These are phyloP conservation scores for Aspergillus bridgeri DNA, from an alignment of 495 filamentous ascomycete genomes.

Conservation along the genomic window DNA sequence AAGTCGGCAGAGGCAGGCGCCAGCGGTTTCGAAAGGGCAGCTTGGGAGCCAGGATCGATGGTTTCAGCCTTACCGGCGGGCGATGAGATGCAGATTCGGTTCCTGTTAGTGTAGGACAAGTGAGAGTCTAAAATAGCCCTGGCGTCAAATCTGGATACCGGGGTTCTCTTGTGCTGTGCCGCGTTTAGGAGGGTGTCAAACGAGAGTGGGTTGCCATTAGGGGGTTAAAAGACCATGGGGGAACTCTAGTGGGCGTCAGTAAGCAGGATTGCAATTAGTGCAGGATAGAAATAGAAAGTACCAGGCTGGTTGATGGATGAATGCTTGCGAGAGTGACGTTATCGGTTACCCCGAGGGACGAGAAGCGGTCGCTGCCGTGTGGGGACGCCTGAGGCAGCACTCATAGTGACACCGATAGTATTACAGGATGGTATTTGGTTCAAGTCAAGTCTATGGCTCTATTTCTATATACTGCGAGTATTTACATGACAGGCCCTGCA, in stretches of 20 bases:
- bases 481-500: background rate
- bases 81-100: background rate
- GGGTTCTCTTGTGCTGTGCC: background rate
- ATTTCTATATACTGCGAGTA: background rate
- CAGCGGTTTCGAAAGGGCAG: conserved; percentile 28
- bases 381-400: background rate
- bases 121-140: background rate
- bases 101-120: background rate
- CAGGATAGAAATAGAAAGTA: background rate
- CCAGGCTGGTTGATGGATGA: background rate
- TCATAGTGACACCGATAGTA: background rate
- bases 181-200: background rate
- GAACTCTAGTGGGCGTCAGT: background rate
- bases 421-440: background rate
- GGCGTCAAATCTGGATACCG: background rate
- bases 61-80: conserved; percentile 11
- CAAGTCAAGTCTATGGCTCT: background rate
- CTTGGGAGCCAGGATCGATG: conserved; percentile 39
- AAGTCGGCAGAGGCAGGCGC: conserved; percentile 23
- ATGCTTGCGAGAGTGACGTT: background rate
- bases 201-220: background rate
- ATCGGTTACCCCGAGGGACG: background rate
- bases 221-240: background rate
- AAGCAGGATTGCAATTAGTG: background rate
- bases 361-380: background rate